A percentile compares a stretch with the other conserved stretches of the same genome.
These are phyloP conservation scores for Stevia rebaudiana DNA, from an alignment of 140 eudicot species.

Conservation along the genomic window DNA sequence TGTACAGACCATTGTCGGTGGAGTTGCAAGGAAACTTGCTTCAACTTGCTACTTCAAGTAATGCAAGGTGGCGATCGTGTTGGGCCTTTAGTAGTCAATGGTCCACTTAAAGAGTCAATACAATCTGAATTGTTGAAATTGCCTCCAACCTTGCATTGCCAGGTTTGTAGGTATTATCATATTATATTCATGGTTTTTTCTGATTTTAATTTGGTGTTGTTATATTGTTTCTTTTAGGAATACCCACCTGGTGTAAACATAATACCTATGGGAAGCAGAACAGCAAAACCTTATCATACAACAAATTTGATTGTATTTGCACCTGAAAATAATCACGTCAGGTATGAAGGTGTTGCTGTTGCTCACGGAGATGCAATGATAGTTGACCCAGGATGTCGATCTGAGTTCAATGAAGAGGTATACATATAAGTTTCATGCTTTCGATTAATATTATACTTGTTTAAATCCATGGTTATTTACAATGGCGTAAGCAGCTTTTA, in stretches of 20 bases:
- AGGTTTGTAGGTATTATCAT: constrained; percentile 53
- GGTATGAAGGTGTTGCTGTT: constrained; percentile 27
- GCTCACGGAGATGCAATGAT: constrained; percentile 86
- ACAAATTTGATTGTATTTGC: constrained; percentile 77
- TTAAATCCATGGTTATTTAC: not conserved
- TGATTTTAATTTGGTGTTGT: not conserved
- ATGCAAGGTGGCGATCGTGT: constrained; percentile 53
- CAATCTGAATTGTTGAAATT: constrained; percentile 30
- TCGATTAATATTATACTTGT: not conserved
- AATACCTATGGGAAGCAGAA: constrained; percentile 81
- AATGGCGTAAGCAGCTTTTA: too few species aligned
- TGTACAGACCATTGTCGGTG: constrained; percentile 59
- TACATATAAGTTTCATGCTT: not conserved
- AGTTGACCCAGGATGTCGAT: constrained; percentile 88
- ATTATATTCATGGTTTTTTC: not conserved
- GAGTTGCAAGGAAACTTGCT: constrained; percentile 45
- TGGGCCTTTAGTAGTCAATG: constrained; percentile 64
- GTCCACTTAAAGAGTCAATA: constrained; percentile 42
- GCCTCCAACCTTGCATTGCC: constrained; percentile 51
- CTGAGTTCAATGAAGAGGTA: constrained; percentile 67
- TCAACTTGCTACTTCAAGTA: constrained; percentile 48
- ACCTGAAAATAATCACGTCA: constrained; percentile 27
- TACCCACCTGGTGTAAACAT: constrained; percentile 81
- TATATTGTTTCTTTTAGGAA: constrained; percentile 45
- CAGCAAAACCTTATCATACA: constrained; percentile 66